Evolutionary conservation across 2,329 filamentous ascomycete species (phyloP).

Genomic region (Hypoxylon sp.): DNA sequence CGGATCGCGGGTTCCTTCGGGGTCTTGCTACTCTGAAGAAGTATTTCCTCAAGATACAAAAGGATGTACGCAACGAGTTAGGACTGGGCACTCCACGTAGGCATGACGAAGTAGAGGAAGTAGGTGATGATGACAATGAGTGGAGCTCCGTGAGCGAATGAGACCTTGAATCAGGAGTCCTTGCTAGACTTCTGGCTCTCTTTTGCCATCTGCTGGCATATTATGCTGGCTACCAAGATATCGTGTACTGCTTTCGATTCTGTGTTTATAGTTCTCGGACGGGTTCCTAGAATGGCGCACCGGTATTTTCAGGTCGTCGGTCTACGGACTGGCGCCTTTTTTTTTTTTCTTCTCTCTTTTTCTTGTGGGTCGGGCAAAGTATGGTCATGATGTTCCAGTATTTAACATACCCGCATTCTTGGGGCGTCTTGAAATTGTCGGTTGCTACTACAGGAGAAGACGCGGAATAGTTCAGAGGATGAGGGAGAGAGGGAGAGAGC

Average conservation of each 20-base stretch:
- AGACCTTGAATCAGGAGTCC: slow-evolving; percentile 12
- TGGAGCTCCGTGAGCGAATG: slow-evolving; percentile 50
- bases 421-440: slow-evolving; percentile 43
- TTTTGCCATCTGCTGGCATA: not conserved
- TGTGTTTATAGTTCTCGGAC: slow-evolving; percentile 38
- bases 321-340: slow-evolving; percentile 29
- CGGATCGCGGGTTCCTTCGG: slow-evolving; percentile 90
- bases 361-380: slow-evolving; percentile 27
- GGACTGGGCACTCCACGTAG: slow-evolving; percentile 56
- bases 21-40: slow-evolving; percentile 82
- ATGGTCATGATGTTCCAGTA: slow-evolving; percentile 26
- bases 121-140: slow-evolving; percentile 50
- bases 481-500: not conserved
- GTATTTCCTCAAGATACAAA: slow-evolving; percentile 91
- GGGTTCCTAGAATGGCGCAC: slow-evolving; percentile 48
- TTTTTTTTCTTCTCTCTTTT: not conserved
- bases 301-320: slow-evolving; percentile 33
- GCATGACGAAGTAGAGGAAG: slow-evolving; percentile 43
- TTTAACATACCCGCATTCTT: slow-evolving; percentile 47
- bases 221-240: slow-evolving; percentile 9
- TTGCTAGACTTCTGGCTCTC: not conserved
- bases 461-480: slow-evolving; percentile 17
- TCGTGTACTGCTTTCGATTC: slow-evolving; percentile 29
- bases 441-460: slow-evolving; percentile 20
- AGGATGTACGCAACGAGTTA: slow-evolving; percentile 75